phyloP scores from a whole-genome alignment of 2,329 filamentous ascomycete genomes.

The Hypoxylon sp. region DNA sequence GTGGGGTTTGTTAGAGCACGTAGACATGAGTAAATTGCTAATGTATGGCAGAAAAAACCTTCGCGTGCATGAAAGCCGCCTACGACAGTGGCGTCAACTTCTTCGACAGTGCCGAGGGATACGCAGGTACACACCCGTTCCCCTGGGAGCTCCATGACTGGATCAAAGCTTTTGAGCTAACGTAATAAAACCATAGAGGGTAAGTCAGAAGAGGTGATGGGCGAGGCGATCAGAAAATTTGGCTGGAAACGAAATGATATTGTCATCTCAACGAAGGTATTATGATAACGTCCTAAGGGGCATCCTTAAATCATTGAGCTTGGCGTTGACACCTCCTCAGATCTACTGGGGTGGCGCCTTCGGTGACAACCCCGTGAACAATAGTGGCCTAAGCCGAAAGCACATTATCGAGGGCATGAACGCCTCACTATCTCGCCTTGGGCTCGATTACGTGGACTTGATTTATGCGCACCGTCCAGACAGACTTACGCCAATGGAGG shows the following conservation, averaged over 20 bases:
- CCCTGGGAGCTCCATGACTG: not conserved
- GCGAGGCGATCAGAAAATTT: constrained; percentile 71
- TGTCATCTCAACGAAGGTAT: constrained; percentile 72
- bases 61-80: constrained; percentile 73
- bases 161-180: not conserved
- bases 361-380: constrained; percentile 75
- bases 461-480: constrained; percentile 79
- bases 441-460: constrained; percentile 75
- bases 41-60: constrained; percentile 66
- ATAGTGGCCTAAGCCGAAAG: constrained; percentile 76
- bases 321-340: constrained; percentile 53
- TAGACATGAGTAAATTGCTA: constrained; percentile 11
- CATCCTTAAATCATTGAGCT: not conserved
- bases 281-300: not conserved
- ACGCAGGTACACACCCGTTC: constrained; percentile 42
- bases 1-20: constrained; percentile 58
- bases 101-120: constrained; percentile 71
- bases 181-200: constrained; percentile 65
- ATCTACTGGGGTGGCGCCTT: constrained; percentile 75
- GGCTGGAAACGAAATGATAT: constrained; percentile 74
- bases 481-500: constrained; percentile 77
- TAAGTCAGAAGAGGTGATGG: constrained; percentile 75
- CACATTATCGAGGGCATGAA: constrained; percentile 78
- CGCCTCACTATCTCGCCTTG: constrained; percentile 69
- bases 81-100: constrained; percentile 74